Conservation (phyloP, 805 yeast genomes). For the Wickerhamia fluorescens region DNA sequence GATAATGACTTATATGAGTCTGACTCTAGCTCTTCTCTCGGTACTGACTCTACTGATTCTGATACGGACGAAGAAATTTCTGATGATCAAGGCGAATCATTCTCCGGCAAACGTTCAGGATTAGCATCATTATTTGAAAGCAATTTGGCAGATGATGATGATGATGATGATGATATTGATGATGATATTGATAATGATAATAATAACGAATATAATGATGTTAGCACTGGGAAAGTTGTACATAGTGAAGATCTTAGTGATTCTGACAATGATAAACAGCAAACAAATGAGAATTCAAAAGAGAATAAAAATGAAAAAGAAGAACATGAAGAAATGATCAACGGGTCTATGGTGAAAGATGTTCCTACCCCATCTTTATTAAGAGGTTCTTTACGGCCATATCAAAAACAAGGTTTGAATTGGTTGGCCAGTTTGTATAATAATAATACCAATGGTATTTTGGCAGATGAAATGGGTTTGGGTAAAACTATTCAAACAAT, state of each 20-base stretch:
- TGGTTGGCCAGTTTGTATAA: constrained; percentile 95
- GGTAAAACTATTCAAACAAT: constrained; percentile 97
- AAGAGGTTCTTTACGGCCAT: constrained; percentile 78
- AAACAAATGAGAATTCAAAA: not conserved
- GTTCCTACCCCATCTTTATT: constrained; percentile 74
- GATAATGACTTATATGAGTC: too few relatives aligned
- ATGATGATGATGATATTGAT: constrained; percentile 7
- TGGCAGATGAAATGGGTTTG: constrained; percentile 98
- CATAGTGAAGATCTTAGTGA: constrained; percentile 5
- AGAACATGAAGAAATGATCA: constrained; percentile 24
- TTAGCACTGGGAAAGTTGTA: too few relatives aligned
- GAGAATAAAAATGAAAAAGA: not conserved
- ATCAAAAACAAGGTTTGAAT: constrained; percentile 93
- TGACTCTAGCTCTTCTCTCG: too few relatives aligned
- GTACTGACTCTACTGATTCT: constrained; percentile 13
- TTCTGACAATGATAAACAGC: constrained; percentile 5
- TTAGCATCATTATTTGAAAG: constrained; percentile 5
- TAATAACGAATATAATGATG: too few relatives aligned
- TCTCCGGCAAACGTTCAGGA: not conserved
- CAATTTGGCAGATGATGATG: constrained; percentile 7
- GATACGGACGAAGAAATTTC: constrained; percentile 6
- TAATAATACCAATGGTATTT: constrained; percentile 88
- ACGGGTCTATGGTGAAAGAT: constrained; percentile 42
- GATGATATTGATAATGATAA: constrained; percentile 13
- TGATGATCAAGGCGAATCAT: constrained; percentile 1